Conservation (phyloP, 1,284 basidiomycete species). For the Neolentinus lepideus region DNA sequence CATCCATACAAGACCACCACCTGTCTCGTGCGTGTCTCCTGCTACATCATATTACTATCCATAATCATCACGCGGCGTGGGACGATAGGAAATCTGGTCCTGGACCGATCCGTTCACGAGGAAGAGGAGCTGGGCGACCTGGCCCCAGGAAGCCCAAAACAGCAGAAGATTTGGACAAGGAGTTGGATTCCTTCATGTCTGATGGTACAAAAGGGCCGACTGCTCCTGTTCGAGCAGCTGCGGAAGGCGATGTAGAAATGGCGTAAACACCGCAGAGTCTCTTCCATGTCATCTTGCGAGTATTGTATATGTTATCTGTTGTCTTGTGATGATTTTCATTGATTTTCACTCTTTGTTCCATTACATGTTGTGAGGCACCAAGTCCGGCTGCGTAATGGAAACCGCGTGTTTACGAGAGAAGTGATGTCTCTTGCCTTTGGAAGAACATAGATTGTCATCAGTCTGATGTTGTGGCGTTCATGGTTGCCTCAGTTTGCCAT, state of each 20-base stretch:
- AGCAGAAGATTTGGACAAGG: constrained; percentile 82
- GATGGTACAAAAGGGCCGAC: constrained; percentile 24
- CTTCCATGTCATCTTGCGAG: not conserved
- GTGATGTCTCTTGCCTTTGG: too few species aligned
- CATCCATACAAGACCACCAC: constrained; percentile 17
- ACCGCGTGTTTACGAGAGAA: too few species aligned
- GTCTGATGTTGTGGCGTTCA: too few species aligned
- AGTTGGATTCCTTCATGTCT: constrained; percentile 89
- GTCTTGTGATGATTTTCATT: not conserved
- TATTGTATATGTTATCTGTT: constrained; percentile 1
- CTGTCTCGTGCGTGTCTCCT: constrained; percentile 16
- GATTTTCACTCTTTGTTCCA: not conserved
- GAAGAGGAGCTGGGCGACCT: constrained; percentile 21
- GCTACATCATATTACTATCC: not conserved
- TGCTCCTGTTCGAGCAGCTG: not conserved
- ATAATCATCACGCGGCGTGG: constrained; percentile 15
- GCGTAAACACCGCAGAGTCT: not conserved
- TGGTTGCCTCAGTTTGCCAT: not conserved
- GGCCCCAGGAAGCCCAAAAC: constrained; percentile 55
- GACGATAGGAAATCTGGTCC: constrained; percentile 18
- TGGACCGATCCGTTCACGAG: constrained; percentile 35
- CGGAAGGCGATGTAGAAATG: constrained; percentile 2
- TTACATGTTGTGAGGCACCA: not conserved
- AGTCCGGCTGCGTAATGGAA: too few species aligned
- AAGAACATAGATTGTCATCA: too few species aligned